Conservation (phyloP, 2,329 filamentous ascomycete species). For the Cladosporium sp. region DNA sequence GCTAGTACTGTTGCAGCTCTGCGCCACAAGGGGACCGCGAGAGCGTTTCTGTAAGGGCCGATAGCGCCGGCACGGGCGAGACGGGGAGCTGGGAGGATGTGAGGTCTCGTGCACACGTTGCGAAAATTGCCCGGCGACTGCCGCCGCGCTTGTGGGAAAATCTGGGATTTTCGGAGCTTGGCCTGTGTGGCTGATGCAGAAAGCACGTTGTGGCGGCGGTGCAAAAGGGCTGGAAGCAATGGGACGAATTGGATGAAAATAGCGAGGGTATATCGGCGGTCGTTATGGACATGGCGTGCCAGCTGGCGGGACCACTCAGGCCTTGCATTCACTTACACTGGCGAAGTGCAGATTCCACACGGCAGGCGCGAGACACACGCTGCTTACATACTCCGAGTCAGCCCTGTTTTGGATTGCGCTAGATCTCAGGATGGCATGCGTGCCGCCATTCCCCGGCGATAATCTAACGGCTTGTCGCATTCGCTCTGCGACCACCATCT, state of each 20-base stretch:
- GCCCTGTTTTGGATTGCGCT: background rate
- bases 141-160: conserved; percentile 10
- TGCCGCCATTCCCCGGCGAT: conserved; percentile 4
- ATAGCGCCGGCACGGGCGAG: conserved; percentile 2
- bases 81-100: conserved; percentile 4
- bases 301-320: background rate
- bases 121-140: conserved; percentile 11
- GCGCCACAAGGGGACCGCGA: conserved; percentile 6
- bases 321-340: background rate
- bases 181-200: conserved; percentile 12
- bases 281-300: background rate
- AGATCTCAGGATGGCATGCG: background rate
- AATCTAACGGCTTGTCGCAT: conserved; percentile 15
- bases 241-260: conserved; percentile 5
- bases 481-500: conserved; percentile 10
- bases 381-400: conserved; percentile 5
- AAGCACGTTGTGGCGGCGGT: background rate
- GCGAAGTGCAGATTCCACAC: background rate
- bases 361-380: background rate
- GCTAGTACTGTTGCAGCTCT: background rate
- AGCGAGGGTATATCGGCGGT: background rate
- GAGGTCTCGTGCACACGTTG: background rate
- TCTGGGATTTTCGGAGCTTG: conserved; percentile 6
- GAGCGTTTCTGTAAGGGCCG: conserved; percentile 14
- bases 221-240: conserved; percentile 10